Evolutionary conservation across 345 rosid species (phyloP).

Genomic region (Brassica rapa): DNA sequence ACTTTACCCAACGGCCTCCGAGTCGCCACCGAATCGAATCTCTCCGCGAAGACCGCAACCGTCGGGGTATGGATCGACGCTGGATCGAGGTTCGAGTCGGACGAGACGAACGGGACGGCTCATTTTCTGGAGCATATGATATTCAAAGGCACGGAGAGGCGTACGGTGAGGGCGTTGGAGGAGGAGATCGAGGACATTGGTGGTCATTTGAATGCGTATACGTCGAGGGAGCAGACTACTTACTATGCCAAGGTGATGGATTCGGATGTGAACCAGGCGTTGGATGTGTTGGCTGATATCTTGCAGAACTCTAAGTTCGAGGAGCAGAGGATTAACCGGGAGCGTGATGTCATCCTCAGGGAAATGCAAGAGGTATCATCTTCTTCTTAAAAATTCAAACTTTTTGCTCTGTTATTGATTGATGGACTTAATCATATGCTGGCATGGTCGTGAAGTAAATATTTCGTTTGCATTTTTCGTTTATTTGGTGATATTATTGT

Average conservation of each 20-base stretch:
- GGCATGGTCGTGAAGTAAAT: background rate
- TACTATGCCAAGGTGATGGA: conserved; percentile 92
- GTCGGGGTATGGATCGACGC: conserved; percentile 99
- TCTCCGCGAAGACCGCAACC: conserved; percentile 72
- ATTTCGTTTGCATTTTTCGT: background rate
- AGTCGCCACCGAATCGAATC: conserved; percentile 86
- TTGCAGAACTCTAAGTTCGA: conserved; percentile 86
- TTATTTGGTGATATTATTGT: background rate
- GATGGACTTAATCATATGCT: background rate
- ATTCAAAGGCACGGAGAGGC: conserved; percentile 82
- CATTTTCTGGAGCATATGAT: conserved; percentile 99
- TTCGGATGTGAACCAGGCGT: conserved; percentile 63
- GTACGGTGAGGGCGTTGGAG: conserved; percentile 62
- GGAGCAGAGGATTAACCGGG: conserved; percentile 63
- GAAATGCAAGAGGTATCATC: conserved; percentile 78
- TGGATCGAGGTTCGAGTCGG: conserved; percentile 91
- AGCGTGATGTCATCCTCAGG: conserved; percentile 69
- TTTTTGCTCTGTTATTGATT: background rate
- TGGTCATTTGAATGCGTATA: conserved; percentile 92
- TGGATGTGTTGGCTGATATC: conserved; percentile 87
- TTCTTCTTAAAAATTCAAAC: background rate
- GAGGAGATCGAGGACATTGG: conserved; percentile 98
- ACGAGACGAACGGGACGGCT: conserved; percentile 85
- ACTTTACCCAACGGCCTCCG: conserved; percentile 91
- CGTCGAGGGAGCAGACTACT: conserved; percentile 94